A percentile compares a stretch with the other conserved stretches of the same genome.
Conservation (phyloP, 129 eudicot species). For the Chrysanthemum makinoi region DNA sequence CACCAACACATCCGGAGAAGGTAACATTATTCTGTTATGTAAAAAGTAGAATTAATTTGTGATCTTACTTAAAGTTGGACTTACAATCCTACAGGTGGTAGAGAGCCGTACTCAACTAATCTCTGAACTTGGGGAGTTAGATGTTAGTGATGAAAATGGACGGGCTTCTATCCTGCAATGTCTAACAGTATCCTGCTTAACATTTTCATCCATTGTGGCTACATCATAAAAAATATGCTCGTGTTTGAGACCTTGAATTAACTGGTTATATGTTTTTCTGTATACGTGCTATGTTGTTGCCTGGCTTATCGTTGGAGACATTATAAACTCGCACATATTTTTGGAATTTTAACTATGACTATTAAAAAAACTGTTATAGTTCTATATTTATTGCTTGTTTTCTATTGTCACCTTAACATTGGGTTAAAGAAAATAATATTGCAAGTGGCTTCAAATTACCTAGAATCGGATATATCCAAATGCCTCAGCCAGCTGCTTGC, state of each 20-base stretch:
- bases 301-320: too few species aligned
- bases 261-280: too few species aligned
- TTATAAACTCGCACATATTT: too few species aligned
- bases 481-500: constrained; percentile 48
- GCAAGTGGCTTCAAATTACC: constrained; percentile 68
- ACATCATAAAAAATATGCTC: too few species aligned
- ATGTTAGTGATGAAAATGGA: constrained; percentile 39
- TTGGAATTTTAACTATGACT: neutral
- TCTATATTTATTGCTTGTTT: neutral
- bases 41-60: too few species aligned
- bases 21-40: neutral
- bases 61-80: too few species aligned
- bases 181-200: constrained; percentile 56
- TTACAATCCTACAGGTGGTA: constrained; percentile 52
- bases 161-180: constrained; percentile 53
- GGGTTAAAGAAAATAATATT: constrained; percentile 49
- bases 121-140: constrained; percentile 47
- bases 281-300: too few species aligned
- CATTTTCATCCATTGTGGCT: too few species aligned
- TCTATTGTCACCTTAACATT: constrained; percentile 43
- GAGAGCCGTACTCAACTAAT: constrained; percentile 80
- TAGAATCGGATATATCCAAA: too few species aligned
- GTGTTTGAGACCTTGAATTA: too few species aligned
- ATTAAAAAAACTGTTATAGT: constrained; percentile 1
- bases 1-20: neutral